Percentiles rank a stretch among this genome's conserved stretches.
Conservation (phyloP, 768 basidiomycete genomes). For the Kwoniella sp. region DNA sequence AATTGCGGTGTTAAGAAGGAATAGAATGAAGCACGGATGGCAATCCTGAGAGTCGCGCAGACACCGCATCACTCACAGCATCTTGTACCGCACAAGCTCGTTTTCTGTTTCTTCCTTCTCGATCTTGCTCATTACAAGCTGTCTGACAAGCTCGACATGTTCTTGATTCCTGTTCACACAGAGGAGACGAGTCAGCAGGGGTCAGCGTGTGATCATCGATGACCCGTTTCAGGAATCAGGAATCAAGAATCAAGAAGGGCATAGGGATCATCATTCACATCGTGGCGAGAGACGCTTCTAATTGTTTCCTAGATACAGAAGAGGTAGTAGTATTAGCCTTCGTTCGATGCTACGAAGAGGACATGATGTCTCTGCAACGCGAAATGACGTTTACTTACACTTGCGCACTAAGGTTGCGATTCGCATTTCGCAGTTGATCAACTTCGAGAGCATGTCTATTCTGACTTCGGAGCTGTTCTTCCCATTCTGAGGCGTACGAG, state of each 20-base stretch:
- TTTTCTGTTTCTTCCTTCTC: slow-evolving; percentile 90
- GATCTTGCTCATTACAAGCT: slow-evolving; percentile 83
- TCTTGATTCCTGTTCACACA: slow-evolving; percentile 46
- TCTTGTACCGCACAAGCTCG: slow-evolving; percentile 91
- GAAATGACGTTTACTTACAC: slow-evolving; percentile 64
- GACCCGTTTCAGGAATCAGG: no score
- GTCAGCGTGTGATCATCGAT: no score
- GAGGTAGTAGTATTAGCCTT: slow-evolving; percentile 8
- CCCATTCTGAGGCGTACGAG: slow-evolving; percentile 81
- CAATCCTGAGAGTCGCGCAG: not conserved
- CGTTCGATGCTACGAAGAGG: no score
- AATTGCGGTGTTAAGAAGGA: no score
- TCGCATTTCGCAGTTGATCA: slow-evolving; percentile 77
- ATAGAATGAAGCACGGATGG: no score
- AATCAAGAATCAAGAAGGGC: no score
- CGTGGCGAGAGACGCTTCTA: slow-evolving; percentile 71
- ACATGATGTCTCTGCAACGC: slow-evolving; percentile 10
- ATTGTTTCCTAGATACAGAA: slow-evolving; percentile 65
- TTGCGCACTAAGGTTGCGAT: slow-evolving; percentile 72
- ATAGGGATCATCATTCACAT: slow-evolving; percentile 49
- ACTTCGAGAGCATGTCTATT: slow-evolving; percentile 83
- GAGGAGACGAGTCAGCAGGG: slow-evolving; percentile 11
- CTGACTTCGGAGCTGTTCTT: slow-evolving; percentile 72
- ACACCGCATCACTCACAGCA: slow-evolving; percentile 64
- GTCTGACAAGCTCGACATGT: slow-evolving; percentile 60